Percentiles rank a stretch among this genome's conserved stretches.
Conservation (phyloP, 2,329 filamentous ascomycete species). For the Diaporthe longicolla region DNA sequence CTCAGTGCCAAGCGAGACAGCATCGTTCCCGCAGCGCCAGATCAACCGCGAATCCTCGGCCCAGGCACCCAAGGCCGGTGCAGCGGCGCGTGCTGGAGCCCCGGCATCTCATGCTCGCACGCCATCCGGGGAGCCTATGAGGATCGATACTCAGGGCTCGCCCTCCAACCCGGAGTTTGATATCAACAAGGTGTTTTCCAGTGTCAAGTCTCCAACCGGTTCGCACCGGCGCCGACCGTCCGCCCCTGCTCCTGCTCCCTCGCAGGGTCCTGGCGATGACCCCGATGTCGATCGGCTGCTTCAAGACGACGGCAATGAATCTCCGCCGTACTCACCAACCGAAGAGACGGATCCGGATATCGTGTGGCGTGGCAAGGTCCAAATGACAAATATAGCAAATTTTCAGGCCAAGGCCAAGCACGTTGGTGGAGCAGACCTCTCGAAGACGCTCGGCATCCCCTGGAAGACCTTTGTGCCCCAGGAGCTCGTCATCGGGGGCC, state of each 20-base stretch:
- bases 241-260: constrained; percentile 59
- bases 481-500: constrained; percentile 78
- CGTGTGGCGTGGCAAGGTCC: constrained; percentile 82
- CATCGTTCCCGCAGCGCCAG: constrained; percentile 54
- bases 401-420: constrained; percentile 85
- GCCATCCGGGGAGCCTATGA: constrained; percentile 50
- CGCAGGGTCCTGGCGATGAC: constrained; percentile 76
- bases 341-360: constrained; percentile 80
- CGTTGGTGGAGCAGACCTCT: constrained; percentile 86
- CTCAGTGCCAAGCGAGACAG: constrained; percentile 52
- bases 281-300: constrained; percentile 92
- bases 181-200: constrained; percentile 87
- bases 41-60: constrained; percentile 49
- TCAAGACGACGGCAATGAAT: constrained; percentile 83
- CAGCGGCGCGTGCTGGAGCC: constrained; percentile 8
- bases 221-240: constrained; percentile 64
- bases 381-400: constrained; percentile 83
- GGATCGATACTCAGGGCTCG: constrained; percentile 66
- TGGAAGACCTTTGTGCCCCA: constrained; percentile 85
- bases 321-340: constrained; percentile 85
- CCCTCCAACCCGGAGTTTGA: constrained; percentile 76
- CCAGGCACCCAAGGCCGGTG: constrained; percentile 36
- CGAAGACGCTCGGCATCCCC: constrained; percentile 62
- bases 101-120: constrained; percentile 39
- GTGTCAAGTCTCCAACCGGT: constrained; percentile 80